Conservation (phyloP, 768 basidiomycete genomes). For the Lentinus brumalis region DNA sequence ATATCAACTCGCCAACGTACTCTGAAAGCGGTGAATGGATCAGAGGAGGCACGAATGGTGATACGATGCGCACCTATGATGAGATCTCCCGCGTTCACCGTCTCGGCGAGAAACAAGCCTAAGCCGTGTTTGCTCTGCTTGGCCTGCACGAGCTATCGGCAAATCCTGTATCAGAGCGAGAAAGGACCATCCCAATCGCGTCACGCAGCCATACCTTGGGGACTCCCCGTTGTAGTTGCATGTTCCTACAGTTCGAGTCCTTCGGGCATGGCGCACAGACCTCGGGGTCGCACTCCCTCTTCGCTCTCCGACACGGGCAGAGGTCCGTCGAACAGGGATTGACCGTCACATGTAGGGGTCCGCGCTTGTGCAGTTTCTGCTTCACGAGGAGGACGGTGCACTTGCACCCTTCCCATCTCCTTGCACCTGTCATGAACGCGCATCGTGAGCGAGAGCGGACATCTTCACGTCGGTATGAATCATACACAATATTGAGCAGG, state of each 20-base stretch:
- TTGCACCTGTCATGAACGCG: conserved; percentile 42
- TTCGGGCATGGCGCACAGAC: conserved; percentile 43
- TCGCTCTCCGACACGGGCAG: conserved; percentile 54
- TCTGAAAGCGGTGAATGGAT: conserved; percentile 40
- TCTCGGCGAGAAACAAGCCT: conserved; percentile 54
- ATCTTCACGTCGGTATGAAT: neutral
- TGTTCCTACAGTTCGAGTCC: conserved; percentile 45
- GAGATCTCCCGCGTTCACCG: conserved; percentile 42
- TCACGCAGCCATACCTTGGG: conserved; percentile 32
- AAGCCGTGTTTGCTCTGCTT: conserved; percentile 35
- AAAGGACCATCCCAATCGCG: neutral
- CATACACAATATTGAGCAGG: conserved; percentile 54
- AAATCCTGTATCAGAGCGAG: neutral
- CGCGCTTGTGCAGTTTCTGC: neutral
- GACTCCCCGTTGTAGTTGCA: conserved; percentile 46
- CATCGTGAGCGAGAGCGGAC: neutral
- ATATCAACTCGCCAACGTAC: conserved; percentile 66
- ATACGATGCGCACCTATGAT: conserved; percentile 25
- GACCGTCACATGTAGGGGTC: conserved; percentile 13
- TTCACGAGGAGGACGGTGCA: conserved; percentile 36
- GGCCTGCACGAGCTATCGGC: conserved; percentile 17
- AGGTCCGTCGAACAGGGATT: conserved; percentile 38
- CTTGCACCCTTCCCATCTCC: conserved; percentile 58
- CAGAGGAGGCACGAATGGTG: neutral
- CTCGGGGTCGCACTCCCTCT: conserved; percentile 71